Conservation (phyloP, 2,329 filamentous ascomycete species). For the Botrytis pseudocinerea region DNA sequence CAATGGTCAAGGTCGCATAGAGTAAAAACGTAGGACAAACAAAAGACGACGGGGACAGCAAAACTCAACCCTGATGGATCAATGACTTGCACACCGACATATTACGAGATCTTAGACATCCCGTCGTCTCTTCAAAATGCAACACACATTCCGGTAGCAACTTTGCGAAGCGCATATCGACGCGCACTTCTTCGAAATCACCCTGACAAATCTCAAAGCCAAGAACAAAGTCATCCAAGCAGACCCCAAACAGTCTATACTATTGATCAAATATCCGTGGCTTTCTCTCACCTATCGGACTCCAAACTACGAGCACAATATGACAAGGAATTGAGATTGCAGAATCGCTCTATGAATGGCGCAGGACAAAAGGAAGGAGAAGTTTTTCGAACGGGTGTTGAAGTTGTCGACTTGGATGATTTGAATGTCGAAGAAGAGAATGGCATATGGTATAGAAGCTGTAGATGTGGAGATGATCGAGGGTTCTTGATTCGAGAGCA, state of each 20-base stretch:
- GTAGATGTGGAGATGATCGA: conserved; percentile 63
- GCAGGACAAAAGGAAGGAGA: conserved; percentile 28
- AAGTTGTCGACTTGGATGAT: conserved; percentile 66
- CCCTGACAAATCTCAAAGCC: conserved; percentile 45
- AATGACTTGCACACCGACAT: conserved; percentile 45
- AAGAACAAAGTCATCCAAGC: conserved; percentile 23
- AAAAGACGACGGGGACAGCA: conserved; percentile 54
- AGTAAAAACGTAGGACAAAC: conserved; percentile 1
- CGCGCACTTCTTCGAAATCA: conserved; percentile 65
- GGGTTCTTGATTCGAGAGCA: conserved; percentile 60
- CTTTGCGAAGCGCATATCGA: conserved; percentile 64
- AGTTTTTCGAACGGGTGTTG: conserved; percentile 58
- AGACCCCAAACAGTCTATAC: conserved; percentile 45
- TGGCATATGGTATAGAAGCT: conserved; percentile 55
- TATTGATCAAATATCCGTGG: conserved; percentile 63
- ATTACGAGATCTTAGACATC: conserved; percentile 63
- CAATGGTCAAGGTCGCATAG: not conserved
- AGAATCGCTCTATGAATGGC: conserved; percentile 29
- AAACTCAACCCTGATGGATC: conserved; percentile 62
- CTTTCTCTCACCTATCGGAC: conserved; percentile 58
- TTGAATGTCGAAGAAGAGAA: conserved; percentile 52
- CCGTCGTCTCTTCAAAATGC: conserved; percentile 50
- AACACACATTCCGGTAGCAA: conserved; percentile 46
- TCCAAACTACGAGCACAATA: conserved; percentile 53
- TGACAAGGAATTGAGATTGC: conserved; percentile 49